Evolutionary conservation across 2,329 filamentous ascomycete species (phyloP).

Genomic region (Stachybotrys chartarum): DNA sequence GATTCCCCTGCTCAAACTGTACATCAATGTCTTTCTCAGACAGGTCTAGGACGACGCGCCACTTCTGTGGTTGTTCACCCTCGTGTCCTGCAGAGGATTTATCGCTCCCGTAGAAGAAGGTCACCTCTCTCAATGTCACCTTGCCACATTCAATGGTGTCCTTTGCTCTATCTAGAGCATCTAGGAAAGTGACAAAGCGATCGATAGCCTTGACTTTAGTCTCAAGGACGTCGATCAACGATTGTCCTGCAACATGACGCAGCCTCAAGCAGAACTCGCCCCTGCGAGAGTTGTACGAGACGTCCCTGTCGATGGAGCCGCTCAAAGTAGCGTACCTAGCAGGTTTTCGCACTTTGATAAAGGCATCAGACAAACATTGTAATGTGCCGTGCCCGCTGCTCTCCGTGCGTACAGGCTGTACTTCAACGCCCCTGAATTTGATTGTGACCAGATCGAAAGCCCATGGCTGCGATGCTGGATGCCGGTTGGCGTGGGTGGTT

Average conservation of each 20-base stretch:
- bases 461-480: slow-evolving; percentile 37
- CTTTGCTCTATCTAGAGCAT: slow-evolving; percentile 52
- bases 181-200: slow-evolving; percentile 62
- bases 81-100: slow-evolving; percentile 1
- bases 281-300: slow-evolving; percentile 51
- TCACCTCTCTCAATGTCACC: slow-evolving; percentile 54
- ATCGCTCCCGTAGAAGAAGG: slow-evolving; percentile 57
- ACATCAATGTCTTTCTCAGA: slow-evolving; percentile 47
- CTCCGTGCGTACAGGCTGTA: slow-evolving; percentile 8
- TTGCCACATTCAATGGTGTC: slow-evolving; percentile 49
- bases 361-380: slow-evolving; percentile 40
- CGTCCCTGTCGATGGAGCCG: slow-evolving; percentile 50
- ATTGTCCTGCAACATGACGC: slow-evolving; percentile 48
- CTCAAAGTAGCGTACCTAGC: slow-evolving; percentile 48
- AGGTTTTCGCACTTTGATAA: slow-evolving; percentile 47
- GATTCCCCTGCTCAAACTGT: slow-evolving; percentile 54
- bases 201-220: slow-evolving; percentile 59
- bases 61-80: slow-evolving; percentile 18
- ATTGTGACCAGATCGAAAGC: slow-evolving; percentile 53
- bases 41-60: slow-evolving; percentile 54
- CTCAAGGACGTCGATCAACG: slow-evolving; percentile 52
- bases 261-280: slow-evolving; percentile 59
- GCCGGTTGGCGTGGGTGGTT: slow-evolving; percentile 7
- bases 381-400: slow-evolving; percentile 4
- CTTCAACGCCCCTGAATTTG: slow-evolving; percentile 42